Conservation (phyloP, 805 yeast genomes). For the Sungouiella blattae region DNA sequence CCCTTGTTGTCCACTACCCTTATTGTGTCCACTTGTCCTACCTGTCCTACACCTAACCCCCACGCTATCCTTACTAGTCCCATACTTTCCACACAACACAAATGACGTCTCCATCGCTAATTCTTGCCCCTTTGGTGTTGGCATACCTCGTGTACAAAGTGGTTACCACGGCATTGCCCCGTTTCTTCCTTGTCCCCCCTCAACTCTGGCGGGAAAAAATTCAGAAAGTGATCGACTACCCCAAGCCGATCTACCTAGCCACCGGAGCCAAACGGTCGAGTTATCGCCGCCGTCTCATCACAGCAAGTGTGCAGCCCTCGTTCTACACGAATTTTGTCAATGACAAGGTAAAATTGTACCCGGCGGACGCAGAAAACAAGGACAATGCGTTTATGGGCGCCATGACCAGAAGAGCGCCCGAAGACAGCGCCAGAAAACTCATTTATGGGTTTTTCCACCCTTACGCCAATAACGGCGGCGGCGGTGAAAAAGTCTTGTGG, state of each 20-base stretch:
- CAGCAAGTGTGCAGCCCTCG: slow-evolving; percentile 34
- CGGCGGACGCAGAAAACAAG: slow-evolving; percentile 23
- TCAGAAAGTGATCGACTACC: slow-evolving; percentile 26
- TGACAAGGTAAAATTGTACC: slow-evolving; percentile 33
- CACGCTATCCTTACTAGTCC: too few species aligned
- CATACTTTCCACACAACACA: too few species aligned
- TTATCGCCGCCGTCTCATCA: slow-evolving; percentile 33
- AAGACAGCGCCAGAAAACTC: slow-evolving; percentile 37
- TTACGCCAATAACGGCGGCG: slow-evolving; percentile 93
- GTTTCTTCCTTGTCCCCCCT: slow-evolving; percentile 36
- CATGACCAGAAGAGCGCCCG: slow-evolving; percentile 29
- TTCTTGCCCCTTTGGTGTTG: slow-evolving; percentile 9
- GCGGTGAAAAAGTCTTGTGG: slow-evolving; percentile 97
- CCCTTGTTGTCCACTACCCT: too few species aligned
- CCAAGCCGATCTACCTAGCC: slow-evolving; percentile 33
- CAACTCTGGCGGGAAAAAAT: slow-evolving; percentile 37
- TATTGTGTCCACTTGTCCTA: not conserved
- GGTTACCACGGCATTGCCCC: slow-evolving; percentile 26
- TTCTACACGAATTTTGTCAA: slow-evolving; percentile 36
- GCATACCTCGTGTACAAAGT: slow-evolving; percentile 15
- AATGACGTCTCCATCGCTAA: slow-evolving; percentile 4
- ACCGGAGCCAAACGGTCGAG: slow-evolving; percentile 38
- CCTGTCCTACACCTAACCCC: not conserved
- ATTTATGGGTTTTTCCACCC: slow-evolving; percentile 93
- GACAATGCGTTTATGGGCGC: slow-evolving; percentile 20